A percentile compares a stretch with the other conserved stretches of the same genome.
Conservation (phyloP, 2,329 filamentous ascomycete species). For the Phialemonium atrogriseum region DNA sequence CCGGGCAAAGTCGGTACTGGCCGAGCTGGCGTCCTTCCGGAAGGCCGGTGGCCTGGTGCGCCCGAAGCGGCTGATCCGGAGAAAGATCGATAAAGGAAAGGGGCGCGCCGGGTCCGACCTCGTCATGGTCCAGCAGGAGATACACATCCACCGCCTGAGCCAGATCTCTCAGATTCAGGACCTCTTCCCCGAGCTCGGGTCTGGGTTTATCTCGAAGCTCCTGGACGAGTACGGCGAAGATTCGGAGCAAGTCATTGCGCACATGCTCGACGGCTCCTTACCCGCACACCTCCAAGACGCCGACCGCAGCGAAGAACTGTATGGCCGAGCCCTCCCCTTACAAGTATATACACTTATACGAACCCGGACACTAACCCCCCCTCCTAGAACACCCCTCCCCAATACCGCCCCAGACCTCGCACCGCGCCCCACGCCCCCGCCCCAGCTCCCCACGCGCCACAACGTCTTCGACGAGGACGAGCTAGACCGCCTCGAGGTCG, state of each 20-base stretch:
- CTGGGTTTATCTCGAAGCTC: slow-evolving; percentile 70
- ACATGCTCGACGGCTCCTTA: slow-evolving; percentile 71
- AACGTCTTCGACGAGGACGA: slow-evolving; percentile 79
- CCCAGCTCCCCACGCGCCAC: slow-evolving; percentile 47
- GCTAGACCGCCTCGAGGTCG: slow-evolving; percentile 61
- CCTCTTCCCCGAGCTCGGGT: slow-evolving; percentile 79
- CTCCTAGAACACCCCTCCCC: slow-evolving; percentile 14
- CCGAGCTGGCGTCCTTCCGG: slow-evolving; percentile 50
- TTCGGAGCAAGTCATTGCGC: slow-evolving; percentile 70
- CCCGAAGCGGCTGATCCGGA: slow-evolving; percentile 40
- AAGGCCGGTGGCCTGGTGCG: slow-evolving; percentile 44
- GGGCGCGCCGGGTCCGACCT: slow-evolving; percentile 27
- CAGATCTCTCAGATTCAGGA: slow-evolving; percentile 88
- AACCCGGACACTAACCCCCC: slow-evolving; percentile 11
- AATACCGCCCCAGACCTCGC: slow-evolving; percentile 28
- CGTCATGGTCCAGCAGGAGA: slow-evolving; percentile 31
- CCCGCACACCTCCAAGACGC: slow-evolving; percentile 56
- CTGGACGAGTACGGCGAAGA: slow-evolving; percentile 73
- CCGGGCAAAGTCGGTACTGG: slow-evolving; percentile 52
- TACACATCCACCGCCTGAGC: slow-evolving; percentile 76
- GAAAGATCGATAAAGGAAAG: slow-evolving; percentile 62
- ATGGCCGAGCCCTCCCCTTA: slow-evolving; percentile 17
- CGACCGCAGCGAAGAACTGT: slow-evolving; percentile 58
- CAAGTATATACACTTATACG: slow-evolving; percentile 6
- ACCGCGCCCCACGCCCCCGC: slow-evolving; percentile 53